phyloP scores from a whole-genome alignment of 1,284 basidiomycete genomes.

The Lentinus polychrous region DNA sequence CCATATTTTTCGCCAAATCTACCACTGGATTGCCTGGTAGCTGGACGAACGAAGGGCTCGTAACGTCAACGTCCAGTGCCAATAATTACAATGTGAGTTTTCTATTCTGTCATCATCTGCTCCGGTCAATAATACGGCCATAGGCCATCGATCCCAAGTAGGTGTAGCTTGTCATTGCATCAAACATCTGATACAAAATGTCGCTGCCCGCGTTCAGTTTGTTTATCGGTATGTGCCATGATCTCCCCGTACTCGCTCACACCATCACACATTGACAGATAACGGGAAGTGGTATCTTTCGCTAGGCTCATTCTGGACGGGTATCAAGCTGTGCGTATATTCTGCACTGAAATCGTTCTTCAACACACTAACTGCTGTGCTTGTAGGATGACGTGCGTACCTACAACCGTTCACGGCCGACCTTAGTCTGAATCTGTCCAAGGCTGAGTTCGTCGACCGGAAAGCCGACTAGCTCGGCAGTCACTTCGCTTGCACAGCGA shows the following conservation, averaged over 20 bases:
- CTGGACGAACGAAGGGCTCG: slow-evolving; percentile 41
- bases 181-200: not conserved
- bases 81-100: slow-evolving; percentile 44
- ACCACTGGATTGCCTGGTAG: slow-evolving; percentile 38
- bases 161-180: slow-evolving; percentile 8
- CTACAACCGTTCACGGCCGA: no score
- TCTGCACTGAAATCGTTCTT: not conserved
- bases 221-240: slow-evolving; percentile 13
- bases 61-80: slow-evolving; percentile 34
- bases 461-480: slow-evolving; percentile 28
- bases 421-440: no score
- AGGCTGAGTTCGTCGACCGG: slow-evolving; percentile 36
- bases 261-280: slow-evolving; percentile 6
- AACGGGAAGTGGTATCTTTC: slow-evolving; percentile 33
- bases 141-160: slow-evolving; percentile 55
- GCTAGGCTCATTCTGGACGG: slow-evolving; percentile 46
- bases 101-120: not conserved
- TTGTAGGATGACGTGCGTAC: not conserved
- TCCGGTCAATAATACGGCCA: not conserved
- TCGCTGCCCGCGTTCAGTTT: slow-evolving; percentile 15
- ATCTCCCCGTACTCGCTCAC: no score
- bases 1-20: slow-evolving; percentile 44
- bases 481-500: slow-evolving; percentile 40
- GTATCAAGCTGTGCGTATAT: slow-evolving; percentile 36
- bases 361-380: not conserved